Conservation (phyloP, 805 yeast species). For the Candida awuae region DNA sequence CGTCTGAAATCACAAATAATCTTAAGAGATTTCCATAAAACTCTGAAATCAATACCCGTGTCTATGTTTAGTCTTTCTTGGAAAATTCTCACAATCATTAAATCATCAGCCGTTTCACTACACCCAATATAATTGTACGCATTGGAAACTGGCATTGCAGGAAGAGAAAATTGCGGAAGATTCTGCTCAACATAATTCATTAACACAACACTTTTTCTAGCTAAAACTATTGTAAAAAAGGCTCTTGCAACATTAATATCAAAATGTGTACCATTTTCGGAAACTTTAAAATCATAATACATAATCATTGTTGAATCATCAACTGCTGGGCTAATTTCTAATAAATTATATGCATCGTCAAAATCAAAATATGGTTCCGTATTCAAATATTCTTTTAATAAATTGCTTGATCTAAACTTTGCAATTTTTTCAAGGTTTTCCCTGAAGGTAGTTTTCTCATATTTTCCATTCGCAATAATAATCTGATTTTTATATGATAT, state of each 20-base stretch:
- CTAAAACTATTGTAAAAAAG: slow-evolving; percentile 51
- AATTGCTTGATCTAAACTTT: slow-evolving; percentile 29
- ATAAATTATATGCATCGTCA: slow-evolving; percentile 40
- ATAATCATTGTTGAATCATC: slow-evolving; percentile 69
- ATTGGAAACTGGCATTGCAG: slow-evolving; percentile 22
- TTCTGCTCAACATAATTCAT: slow-evolving; percentile 45
- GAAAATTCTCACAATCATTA: slow-evolving; percentile 44
- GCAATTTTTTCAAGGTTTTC: slow-evolving; percentile 35
- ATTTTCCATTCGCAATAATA: slow-evolving; percentile 17
- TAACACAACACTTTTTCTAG: slow-evolving; percentile 49
- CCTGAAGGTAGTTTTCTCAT: slow-evolving; percentile 27
- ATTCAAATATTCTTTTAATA: slow-evolving; percentile 31
- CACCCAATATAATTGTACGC: slow-evolving; percentile 46
- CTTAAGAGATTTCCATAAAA: slow-evolving; percentile 49
- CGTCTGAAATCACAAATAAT: slow-evolving; percentile 46
- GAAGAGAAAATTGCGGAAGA: slow-evolving; percentile 27
- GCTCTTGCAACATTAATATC: slow-evolving; percentile 44
- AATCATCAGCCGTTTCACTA: slow-evolving; percentile 46
- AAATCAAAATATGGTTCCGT: slow-evolving; percentile 41
- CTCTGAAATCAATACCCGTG: slow-evolving; percentile 41
- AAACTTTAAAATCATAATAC: slow-evolving; percentile 58
- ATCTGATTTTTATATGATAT: slow-evolving; percentile 22
- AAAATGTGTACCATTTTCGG: slow-evolving; percentile 39
- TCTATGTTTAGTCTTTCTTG: slow-evolving; percentile 37
- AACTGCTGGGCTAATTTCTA: slow-evolving; percentile 44